Evolutionary conservation across 1,284 basidiomycete species (phyloP), one percentile per base, ranked within the genome.

Genomic region (Earliella scabrosa): DNA sequence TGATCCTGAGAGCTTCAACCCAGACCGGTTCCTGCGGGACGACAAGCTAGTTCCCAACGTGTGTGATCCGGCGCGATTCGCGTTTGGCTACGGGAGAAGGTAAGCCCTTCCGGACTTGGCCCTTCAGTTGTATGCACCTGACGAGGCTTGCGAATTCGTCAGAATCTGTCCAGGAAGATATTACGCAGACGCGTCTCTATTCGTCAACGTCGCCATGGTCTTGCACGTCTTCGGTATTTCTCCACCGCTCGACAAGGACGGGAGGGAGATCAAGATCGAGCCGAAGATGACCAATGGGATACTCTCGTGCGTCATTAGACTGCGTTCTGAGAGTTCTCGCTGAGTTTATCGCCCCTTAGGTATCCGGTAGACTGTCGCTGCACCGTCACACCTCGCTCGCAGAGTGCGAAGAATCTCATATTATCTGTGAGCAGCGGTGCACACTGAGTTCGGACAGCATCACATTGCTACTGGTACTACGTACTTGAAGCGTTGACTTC

Each of bases 81-180:
- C 29, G 20, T 67, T 78, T 40, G 64, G 66, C 1, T 63, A 51
- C 36, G 60, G 60, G 3, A 39, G 64, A 32, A 58, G 59, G 56
- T 52, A n/a, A 4, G 52, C 35, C n/a, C 44, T 23, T 1, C 11
- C 10, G 10, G 5, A 16, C 1, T 9, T n/a, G 18, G 27, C 4
- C 27, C 18, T 16, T n/a, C 2, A 11, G 10, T 23, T 7, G 13
- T 9, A 3, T 45, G 4, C 2, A 13, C 2, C 5, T 18, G 23
- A 9, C n/a, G 20, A 41, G 31, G 35, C 14, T 32, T 11, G 21
- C 27, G 1, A 13, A 9, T 20, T 2, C 1, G 8, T 20, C 47
- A 63, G 61, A 40, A 55, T 58, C 5, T 63, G 61, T 32, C 58
- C 61, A 2, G 61, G 58, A 4, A 29, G 38, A 21, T 43, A 60